These are phyloP conservation scores for Botryobasidium botryosum DNA, from an alignment of 768 basidiomycete genomes.

Conservation along the genomic window DNA sequence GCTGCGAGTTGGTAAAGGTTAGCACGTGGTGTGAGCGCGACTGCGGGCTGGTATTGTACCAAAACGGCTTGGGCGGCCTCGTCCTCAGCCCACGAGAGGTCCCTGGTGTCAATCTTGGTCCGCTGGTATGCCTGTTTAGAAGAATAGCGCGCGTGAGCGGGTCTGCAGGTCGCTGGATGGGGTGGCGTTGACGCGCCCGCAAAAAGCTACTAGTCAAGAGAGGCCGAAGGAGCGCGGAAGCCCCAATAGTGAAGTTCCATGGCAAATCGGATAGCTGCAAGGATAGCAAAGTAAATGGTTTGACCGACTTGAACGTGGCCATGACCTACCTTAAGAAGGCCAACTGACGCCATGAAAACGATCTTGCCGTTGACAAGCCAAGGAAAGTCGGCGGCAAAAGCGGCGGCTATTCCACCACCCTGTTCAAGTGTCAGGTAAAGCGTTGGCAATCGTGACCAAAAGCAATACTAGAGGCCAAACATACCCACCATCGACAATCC, in stretches of 20 bases:
- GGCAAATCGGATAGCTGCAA: too few relatives aligned
- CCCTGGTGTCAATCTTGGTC: too few relatives aligned
- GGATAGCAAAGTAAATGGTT: not conserved
- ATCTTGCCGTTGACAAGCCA: constrained; percentile 48
- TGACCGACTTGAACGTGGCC: not conserved
- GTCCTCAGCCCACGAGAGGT: too few relatives aligned
- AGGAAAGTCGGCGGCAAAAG: constrained; percentile 57
- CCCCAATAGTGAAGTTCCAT: not conserved
- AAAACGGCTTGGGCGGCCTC: too few relatives aligned
- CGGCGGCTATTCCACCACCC: constrained; percentile 59
- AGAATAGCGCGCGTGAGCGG: too few relatives aligned
- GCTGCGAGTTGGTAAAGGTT: too few relatives aligned
- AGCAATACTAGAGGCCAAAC: not conserved
- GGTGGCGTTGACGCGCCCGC: too few relatives aligned
- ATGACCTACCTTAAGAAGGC: constrained; percentile 28
- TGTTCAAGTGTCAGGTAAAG: too few relatives aligned
- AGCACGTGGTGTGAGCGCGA: too few relatives aligned
- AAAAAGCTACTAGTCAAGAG: not conserved
- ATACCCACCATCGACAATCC: constrained; percentile 58
- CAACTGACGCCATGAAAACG: constrained; percentile 49
- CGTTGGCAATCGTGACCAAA: not conserved
- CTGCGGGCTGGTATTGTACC: too few relatives aligned
- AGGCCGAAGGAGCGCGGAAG: not conserved
- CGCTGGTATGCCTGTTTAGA: too few relatives aligned
- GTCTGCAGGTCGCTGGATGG: too few relatives aligned